Conservation (phyloP, 2,329 filamentous ascomycete genomes). For the Fusarium proliferatum region DNA sequence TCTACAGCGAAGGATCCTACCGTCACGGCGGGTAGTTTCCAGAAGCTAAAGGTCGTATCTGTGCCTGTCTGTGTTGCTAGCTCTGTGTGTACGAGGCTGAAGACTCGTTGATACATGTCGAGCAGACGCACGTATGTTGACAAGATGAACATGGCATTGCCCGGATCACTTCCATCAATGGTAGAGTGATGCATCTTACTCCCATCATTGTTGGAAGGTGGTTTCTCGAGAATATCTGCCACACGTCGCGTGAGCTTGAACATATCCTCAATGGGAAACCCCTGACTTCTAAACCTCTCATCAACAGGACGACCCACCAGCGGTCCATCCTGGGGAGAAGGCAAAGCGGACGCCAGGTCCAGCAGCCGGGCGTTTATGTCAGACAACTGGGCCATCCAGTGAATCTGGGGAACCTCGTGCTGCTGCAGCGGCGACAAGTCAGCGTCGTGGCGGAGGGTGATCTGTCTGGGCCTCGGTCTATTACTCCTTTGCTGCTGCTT, state of each 20-base stretch:
- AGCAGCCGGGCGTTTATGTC: conserved; percentile 53
- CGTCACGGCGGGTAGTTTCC: conserved; percentile 55
- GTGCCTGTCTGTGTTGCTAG: conserved; percentile 45
- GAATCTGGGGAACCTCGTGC: conserved; percentile 39
- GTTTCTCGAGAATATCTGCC: conserved; percentile 50
- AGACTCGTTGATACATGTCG: conserved; percentile 55
- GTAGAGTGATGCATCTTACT: conserved; percentile 15
- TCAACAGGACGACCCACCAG: conserved; percentile 34
- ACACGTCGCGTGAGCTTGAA: conserved; percentile 54
- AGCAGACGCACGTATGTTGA: conserved; percentile 54
- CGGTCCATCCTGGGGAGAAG: conserved; percentile 41
- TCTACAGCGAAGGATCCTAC: conserved; percentile 55
- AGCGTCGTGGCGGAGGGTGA: conserved; percentile 45
- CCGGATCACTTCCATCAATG: conserved; percentile 49
- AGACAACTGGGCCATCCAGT: conserved; percentile 55
- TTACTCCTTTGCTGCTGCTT: conserved; percentile 30
- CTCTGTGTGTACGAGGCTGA: conserved; percentile 51
- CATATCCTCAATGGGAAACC: conserved; percentile 55
- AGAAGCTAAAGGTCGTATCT: conserved; percentile 48
- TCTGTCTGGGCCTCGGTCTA: conserved; percentile 48
- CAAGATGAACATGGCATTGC: conserved; percentile 53
- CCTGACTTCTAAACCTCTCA: conserved; percentile 40
- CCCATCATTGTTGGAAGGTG: conserved; percentile 23
- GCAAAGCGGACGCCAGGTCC: conserved; percentile 51
- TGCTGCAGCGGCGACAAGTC: conserved; percentile 33